Evolutionary conservation across 208 protist species (phyloP).

Genomic region (Leishmania gerbilli): DNA sequence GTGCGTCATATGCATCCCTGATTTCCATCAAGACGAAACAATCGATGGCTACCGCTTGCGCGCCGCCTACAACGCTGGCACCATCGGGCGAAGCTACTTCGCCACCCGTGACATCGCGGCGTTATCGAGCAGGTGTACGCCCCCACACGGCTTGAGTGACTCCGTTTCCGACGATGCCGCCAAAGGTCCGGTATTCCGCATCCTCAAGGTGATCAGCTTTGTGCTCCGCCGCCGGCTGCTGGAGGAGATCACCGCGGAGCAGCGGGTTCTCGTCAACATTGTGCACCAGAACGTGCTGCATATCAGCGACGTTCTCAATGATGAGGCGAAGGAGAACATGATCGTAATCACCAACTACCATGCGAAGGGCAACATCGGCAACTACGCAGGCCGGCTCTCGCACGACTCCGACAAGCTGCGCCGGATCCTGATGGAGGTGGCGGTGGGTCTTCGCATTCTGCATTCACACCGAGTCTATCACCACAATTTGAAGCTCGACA

Average conservation of each 20-base stretch:
- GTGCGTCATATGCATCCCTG: conserved; percentile 65
- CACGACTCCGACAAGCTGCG: conserved; percentile 53
- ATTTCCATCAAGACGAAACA: conserved; percentile 58
- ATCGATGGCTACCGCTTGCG: conserved; percentile 57
- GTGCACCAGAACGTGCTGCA: conserved; percentile 53
- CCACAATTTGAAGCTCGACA: conserved; percentile 84
- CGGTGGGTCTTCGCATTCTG: conserved; percentile 61
- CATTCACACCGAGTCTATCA: conserved; percentile 82
- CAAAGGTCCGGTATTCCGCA: conserved; percentile 17
- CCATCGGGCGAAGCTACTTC: conserved; percentile 73
- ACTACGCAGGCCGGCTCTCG: conserved; percentile 51
- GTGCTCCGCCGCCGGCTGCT: conserved; percentile 48
- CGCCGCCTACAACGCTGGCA: conserved; percentile 56
- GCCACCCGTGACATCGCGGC: conserved; percentile 25
- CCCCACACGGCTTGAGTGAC: background rate
- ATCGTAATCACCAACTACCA: conserved; percentile 69
- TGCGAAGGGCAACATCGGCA: conserved; percentile 40
- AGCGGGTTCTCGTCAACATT: conserved; percentile 60
- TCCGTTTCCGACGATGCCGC: conserved; percentile 5
- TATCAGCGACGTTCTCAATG: conserved; percentile 71
- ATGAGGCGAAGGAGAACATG: conserved; percentile 77
- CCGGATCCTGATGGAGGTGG: conserved; percentile 60
- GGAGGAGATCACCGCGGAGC: conserved; percentile 56
- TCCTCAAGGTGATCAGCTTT: conserved; percentile 82
- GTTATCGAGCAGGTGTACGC: conserved; percentile 9